Evolutionary conservation across 345 rosid genomes (phyloP).

Genomic region (Firmiana major): DNA sequence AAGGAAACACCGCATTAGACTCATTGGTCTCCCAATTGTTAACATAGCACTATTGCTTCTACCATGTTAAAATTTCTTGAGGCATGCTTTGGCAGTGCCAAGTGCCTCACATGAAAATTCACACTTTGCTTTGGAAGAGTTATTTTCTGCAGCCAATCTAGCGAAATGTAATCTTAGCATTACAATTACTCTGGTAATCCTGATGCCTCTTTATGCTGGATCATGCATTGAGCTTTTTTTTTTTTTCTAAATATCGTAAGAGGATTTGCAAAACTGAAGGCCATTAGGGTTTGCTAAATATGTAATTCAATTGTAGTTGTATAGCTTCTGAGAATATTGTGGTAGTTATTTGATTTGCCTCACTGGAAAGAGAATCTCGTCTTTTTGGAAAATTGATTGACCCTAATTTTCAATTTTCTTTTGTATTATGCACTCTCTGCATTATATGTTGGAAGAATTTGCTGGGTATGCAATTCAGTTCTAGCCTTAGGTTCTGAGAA

Average conservation of each 20-base stretch:
- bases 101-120: neutral
- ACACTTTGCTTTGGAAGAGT: constrained; percentile 2
- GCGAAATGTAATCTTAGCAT: neutral
- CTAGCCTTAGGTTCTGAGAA: neutral
- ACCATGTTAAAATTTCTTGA: neutral
- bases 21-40: neutral
- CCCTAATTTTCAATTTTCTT: neutral
- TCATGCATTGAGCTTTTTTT: neutral
- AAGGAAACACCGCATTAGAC: neutral
- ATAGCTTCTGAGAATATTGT: neutral
- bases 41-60: neutral
- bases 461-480: neutral
- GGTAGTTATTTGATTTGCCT: neutral
- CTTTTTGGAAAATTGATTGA: neutral
- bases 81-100: neutral
- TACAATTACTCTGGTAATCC: neutral
- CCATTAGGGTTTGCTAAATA: neutral
- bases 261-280: neutral
- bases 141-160: neutral
- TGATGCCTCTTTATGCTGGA: neutral
- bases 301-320: neutral
- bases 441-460: constrained; percentile 5
- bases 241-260: too few relatives aligned
- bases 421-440: neutral
- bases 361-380: neutral